These are phyloP conservation scores for Warburgia ugandensis DNA, from an alignment of 164 flowering plant genomes.

Conservation along the genomic window DNA sequence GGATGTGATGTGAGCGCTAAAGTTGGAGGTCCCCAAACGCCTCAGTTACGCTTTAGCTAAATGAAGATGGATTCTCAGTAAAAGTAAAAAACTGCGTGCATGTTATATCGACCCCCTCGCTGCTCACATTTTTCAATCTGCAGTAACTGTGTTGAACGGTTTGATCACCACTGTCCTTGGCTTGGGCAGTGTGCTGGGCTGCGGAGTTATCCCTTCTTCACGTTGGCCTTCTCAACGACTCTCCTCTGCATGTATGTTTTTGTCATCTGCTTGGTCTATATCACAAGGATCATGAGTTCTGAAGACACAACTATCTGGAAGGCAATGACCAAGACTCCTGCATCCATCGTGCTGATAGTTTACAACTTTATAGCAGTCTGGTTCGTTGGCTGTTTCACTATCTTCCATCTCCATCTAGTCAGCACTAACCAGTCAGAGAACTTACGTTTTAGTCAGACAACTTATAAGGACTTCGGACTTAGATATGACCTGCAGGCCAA, in stretches of 20 bases:
- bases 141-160: conserved; percentile 88
- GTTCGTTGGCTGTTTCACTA: conserved; percentile 96
- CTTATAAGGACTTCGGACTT: conserved; percentile 61
- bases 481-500: conserved; percentile 54
- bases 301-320: conserved; percentile 68
- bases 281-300: conserved; percentile 54
- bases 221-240: conserved; percentile 93
- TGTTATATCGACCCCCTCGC: conserved; percentile 97
- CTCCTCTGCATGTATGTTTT: conserved; percentile 84
- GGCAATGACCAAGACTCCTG: conserved; percentile 87
- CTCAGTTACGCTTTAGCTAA: conserved; percentile 74
- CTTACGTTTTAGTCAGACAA: conserved; percentile 49
- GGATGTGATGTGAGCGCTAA: conserved; percentile 57
- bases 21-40: conserved; percentile 66
- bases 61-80: conserved; percentile 62
- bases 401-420: conserved; percentile 85
- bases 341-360: conserved; percentile 69
- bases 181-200: conserved; percentile 95
- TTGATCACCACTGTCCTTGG: conserved; percentile 99
- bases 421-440: conserved; percentile 72
- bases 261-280: conserved; percentile 86
- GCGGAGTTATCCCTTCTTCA: conserved; percentile 91
- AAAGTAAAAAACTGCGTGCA: conserved; percentile 95
- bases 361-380: conserved; percentile 86
- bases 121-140: conserved; percentile 93